Conservation (phyloP, 306 rosid species). For the Quercus suber region DNA sequence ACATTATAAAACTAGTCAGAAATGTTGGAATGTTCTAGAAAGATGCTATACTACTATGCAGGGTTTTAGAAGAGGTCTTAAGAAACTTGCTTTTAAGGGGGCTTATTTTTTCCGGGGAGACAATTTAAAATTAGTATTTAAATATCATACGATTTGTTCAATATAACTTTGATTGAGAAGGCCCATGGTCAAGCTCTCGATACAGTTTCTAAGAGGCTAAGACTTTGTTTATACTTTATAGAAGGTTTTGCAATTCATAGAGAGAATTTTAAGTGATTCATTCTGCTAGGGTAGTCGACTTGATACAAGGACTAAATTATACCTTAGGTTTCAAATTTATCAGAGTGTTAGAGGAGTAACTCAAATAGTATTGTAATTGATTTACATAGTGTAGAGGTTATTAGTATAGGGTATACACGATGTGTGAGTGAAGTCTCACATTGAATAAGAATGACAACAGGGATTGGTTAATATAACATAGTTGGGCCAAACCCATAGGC, state of each 20-base stretch:
- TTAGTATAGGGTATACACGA: not conserved
- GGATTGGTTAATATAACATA: too few species aligned
- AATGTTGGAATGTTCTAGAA: not conserved
- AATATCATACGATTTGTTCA: not conserved
- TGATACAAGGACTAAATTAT: too few species aligned
- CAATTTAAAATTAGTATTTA: not conserved
- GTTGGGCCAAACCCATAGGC: too few species aligned
- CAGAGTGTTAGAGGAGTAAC: not conserved
- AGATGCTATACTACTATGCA: not conserved
- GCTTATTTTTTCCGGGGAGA: too few species aligned
- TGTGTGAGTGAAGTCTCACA: not conserved
- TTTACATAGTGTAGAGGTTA: not conserved
- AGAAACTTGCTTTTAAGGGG: too few species aligned
- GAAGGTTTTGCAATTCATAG: not conserved
- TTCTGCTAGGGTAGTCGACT: not conserved
- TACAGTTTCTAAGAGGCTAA: not conserved
- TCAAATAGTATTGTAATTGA: not conserved
- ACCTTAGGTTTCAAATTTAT: not conserved
- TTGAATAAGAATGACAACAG: too few species aligned
- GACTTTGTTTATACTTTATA: not conserved
- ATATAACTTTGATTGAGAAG: not conserved
- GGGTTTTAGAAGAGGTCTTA: not conserved
- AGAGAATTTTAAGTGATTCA: not conserved
- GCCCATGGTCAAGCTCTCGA: not conserved
- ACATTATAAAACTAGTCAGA: not conserved